Conservation (phyloP, 768 basidiomycete species). For the Suillus ampliporus region DNA sequence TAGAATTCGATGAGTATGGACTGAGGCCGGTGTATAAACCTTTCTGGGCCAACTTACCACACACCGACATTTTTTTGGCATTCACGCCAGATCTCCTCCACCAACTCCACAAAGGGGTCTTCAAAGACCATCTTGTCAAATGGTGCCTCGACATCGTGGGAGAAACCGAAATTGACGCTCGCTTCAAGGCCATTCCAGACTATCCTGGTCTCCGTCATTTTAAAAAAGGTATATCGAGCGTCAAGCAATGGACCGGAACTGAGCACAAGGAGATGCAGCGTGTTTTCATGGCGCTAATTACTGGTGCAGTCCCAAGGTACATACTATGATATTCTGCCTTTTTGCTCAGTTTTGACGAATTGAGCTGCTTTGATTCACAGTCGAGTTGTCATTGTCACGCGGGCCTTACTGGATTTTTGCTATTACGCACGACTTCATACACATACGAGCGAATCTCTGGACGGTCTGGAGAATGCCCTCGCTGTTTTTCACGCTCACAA, state of each 20-base stretch:
- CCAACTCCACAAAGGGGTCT: slow-evolving; percentile 52
- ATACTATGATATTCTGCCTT: too few relatives aligned
- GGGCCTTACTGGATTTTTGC: slow-evolving; percentile 42
- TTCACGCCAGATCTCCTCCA: slow-evolving; percentile 51
- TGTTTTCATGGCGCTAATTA: slow-evolving; percentile 38
- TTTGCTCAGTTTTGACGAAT: too few relatives aligned
- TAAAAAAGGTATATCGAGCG: slow-evolving; percentile 45
- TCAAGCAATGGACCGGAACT: slow-evolving; percentile 49
- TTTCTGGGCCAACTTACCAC: slow-evolving; percentile 49
- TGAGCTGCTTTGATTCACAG: too few relatives aligned
- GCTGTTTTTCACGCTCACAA: slow-evolving; percentile 35
- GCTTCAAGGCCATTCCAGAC: slow-evolving; percentile 18
- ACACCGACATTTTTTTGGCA: slow-evolving; percentile 42
- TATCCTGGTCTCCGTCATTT: slow-evolving; percentile 37
- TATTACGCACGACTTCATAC: slow-evolving; percentile 35
- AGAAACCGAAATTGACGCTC: slow-evolving; percentile 17
- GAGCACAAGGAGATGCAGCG: slow-evolving; percentile 47
- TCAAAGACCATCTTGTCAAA: slow-evolving; percentile 48
- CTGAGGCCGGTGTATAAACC: slow-evolving; percentile 26
- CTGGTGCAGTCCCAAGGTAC: slow-evolving; percentile 21
- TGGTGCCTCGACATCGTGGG: slow-evolving; percentile 36
- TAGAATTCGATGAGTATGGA: slow-evolving; percentile 8
- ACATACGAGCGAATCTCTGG: slow-evolving; percentile 33
- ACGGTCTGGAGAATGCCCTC: slow-evolving; percentile 26
- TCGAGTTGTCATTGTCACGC: slow-evolving; percentile 25